Evolutionary conservation across 1,139 yeast genomes (phyloP), one percentile per base, ranked within the genome.

Genomic region (Suzukiozyma palmioleophila): DNA sequence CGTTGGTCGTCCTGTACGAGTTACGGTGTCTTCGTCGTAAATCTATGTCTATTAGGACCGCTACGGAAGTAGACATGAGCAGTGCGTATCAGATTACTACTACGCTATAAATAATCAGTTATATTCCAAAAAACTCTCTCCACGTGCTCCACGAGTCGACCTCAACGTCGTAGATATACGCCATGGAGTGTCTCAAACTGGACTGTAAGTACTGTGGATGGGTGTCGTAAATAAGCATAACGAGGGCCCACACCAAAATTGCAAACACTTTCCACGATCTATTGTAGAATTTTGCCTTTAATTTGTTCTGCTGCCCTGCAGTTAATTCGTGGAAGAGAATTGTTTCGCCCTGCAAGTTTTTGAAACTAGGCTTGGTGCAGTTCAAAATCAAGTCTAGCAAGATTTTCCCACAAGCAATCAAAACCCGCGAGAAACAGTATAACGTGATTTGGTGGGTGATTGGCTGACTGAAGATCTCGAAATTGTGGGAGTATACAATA

Each of bases 221-320:
- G 45, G 67, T 66, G 45, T 82, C 75, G 59, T 82, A 84, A 40
- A 85, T 68, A 51, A 76, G 70, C 92, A 85, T 84, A 37, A 84
- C 87, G 37, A 77, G 57, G 0, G 82, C 94, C 95, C 95, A 85
- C 8, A 81, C 70, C 7, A 79, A 45, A n/a, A 84, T 77, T 1
- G 90, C 84, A 55, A 81, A 78, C 39, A 75, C 59, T 36, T 78
- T 70, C 90, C 90, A 84, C 3, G 81, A 65, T 39, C 56, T 58
- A 46, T 65, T 64, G 49, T 73, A 69, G 22, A 74, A 55, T 34
- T 50, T 51, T 30, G 48, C 49, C 48, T 62, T 64, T 44, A 62
- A 59, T 47, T 60, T 69, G 53, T 48, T 60, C 50, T 59, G 65
- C 51, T 62, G 71, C 37, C 49, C 56, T 37, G 50, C 51, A 16